Conservation (phyloP, 2,329 filamentous ascomycete genomes). For the Neurospora crassa region DNA sequence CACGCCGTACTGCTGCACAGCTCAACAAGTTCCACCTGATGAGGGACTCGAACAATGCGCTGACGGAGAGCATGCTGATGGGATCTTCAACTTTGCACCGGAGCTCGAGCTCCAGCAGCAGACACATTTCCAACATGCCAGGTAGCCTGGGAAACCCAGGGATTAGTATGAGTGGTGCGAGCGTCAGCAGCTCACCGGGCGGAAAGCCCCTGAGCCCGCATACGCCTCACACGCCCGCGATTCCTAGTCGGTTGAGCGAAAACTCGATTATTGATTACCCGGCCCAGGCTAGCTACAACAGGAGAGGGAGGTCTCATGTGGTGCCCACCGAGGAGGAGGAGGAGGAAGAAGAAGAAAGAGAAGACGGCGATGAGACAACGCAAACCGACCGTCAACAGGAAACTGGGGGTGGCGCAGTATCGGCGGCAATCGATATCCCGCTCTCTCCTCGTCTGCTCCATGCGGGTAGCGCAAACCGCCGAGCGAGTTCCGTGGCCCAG, state of each 20-base stretch:
- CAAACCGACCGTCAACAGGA: constrained; percentile 21
- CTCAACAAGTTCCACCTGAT: constrained; percentile 80
- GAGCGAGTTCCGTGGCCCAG: constrained; percentile 62
- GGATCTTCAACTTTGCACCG: constrained; percentile 74
- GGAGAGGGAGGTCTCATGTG: constrained; percentile 15
- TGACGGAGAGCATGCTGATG: constrained; percentile 80
- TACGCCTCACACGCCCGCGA: constrained; percentile 85
- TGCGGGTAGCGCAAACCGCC: constrained; percentile 42
- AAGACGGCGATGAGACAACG: constrained; percentile 21
- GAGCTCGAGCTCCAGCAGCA: constrained; percentile 64
- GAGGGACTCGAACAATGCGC: constrained; percentile 76
- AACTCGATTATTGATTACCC: constrained; percentile 72
- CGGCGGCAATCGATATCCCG: constrained; percentile 60
- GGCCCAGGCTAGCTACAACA: constrained; percentile 18
- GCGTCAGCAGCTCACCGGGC: constrained; percentile 78
- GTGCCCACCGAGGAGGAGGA: constrained; percentile 21
- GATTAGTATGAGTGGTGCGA: constrained; percentile 44
- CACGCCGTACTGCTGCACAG: constrained; percentile 68
- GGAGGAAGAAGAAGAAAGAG: constrained; percentile 22
- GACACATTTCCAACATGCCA: constrained; percentile 49
- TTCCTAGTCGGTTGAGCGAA: constrained; percentile 86
- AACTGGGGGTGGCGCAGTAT: not conserved
- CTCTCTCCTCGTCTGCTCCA: constrained; percentile 51
- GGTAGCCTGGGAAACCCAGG: constrained; percentile 60
- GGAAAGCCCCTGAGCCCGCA: constrained; percentile 76